These are phyloP conservation scores for Podila clonocystis DNA, from an alignment of 192 early-diverging fungal species.

Conservation along the genomic window DNA sequence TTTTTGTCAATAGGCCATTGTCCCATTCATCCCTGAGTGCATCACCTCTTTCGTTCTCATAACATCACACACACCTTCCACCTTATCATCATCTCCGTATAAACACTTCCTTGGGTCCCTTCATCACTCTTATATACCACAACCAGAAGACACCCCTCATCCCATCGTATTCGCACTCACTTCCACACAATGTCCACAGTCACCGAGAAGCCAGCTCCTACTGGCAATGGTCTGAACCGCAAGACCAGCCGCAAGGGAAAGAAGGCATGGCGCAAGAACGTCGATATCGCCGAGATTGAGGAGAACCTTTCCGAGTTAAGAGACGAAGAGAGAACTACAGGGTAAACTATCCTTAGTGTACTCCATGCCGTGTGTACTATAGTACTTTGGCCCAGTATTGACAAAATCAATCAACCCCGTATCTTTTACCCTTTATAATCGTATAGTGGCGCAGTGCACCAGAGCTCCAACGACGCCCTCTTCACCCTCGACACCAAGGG, in stretches of 20 bases:
- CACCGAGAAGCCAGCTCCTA: conserved; percentile 61
- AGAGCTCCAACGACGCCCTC: conserved; percentile 60
- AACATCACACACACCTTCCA: not conserved
- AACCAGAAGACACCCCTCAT: not conserved
- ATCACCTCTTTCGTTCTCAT: not conserved
- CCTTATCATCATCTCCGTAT: not conserved
- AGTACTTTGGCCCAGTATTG: conserved; percentile 7
- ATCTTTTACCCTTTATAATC: conserved; percentile 30
- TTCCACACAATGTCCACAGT: conserved; percentile 24
- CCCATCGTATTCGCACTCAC: not conserved
- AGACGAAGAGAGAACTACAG: conserved; percentile 76
- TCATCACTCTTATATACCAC: not conserved
- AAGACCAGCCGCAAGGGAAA: conserved; percentile 83
- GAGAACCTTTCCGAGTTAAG: conserved; percentile 72
- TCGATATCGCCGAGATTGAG: conserved; percentile 86
- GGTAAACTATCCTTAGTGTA: conserved; percentile 54
- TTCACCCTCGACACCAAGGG: conserved; percentile 78
- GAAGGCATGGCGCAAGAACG: conserved; percentile 93
- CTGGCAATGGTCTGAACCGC: conserved; percentile 46
- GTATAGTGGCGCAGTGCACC: conserved; percentile 62
- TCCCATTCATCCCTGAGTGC: not conserved
- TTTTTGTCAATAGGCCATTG: not conserved
- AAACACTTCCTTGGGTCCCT: not conserved
- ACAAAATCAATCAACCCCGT: conserved; percentile 22
- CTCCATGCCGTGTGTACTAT: not conserved